Conservation (phyloP, 2,329 filamentous ascomycete species). For the Knufia petricola region DNA sequence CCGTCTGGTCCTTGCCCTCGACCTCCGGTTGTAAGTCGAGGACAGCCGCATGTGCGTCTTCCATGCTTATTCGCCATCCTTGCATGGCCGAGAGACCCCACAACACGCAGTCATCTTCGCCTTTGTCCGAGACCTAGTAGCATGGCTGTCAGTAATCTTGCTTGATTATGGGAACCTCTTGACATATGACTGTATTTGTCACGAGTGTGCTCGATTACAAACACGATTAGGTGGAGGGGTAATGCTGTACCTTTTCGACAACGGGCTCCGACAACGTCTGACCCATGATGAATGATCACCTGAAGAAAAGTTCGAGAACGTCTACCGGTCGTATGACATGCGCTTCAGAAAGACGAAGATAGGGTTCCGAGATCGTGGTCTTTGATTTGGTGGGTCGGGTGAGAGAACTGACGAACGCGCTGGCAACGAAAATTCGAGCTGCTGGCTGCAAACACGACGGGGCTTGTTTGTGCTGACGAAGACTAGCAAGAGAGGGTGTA, state of each 20-base stretch:
- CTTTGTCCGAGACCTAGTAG: slow-evolving; percentile 69
- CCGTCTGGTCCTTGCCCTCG: slow-evolving; percentile 42
- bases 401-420: slow-evolving; percentile 1
- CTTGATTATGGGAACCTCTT: too few relatives aligned
- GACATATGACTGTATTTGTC: background rate
- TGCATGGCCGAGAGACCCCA: slow-evolving; percentile 98
- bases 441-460: background rate
- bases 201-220: slow-evolving; percentile 4
- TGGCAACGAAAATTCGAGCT: background rate
- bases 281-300: slow-evolving; percentile 59
- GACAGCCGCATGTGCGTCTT: slow-evolving; percentile 84
- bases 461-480: background rate
- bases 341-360: background rate
- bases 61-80: slow-evolving; percentile 99
- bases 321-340: slow-evolving; percentile 4
- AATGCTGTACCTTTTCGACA: slow-evolving; percentile 78
- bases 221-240: background rate
- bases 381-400: background rate
- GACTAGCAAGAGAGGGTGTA: background rate
- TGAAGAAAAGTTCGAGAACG: background rate
- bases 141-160: slow-evolving; percentile 2
- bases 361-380: too few relatives aligned
- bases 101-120: slow-evolving; percentile 84
- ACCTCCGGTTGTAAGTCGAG: slow-evolving; percentile 69
- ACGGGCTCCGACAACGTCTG: slow-evolving; percentile 99